A percentile compares a stretch with the other conserved stretches of the same genome.
Evolutionary conservation across 2,329 filamentous ascomycete species (phyloP).

Genomic region (Epichloe baconii): DNA sequence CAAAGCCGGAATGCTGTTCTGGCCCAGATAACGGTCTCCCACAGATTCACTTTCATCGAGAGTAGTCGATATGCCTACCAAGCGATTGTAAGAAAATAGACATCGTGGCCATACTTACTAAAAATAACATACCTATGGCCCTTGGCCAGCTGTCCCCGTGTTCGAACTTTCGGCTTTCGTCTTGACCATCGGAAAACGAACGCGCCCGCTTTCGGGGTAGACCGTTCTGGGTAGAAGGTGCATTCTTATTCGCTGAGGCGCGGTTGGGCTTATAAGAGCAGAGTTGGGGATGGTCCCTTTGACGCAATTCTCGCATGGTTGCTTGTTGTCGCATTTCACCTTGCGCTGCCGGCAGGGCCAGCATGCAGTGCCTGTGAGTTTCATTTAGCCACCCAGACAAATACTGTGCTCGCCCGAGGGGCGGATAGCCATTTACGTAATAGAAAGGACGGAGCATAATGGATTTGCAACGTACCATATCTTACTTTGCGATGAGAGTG

Average conservation of each 20-base stretch:
- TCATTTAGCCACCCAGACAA: not conserved
- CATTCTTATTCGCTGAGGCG: constrained; percentile 25
- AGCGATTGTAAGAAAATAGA: constrained; percentile 6
- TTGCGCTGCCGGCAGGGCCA: constrained; percentile 57
- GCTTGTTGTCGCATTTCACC: constrained; percentile 57
- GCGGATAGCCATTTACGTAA: too few relatives aligned
- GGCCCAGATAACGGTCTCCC: constrained; percentile 47
- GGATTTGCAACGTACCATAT: constrained; percentile 39
- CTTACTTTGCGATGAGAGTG: constrained; percentile 57
- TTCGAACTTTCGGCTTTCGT: constrained; percentile 21
- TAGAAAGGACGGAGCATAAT: not conserved
- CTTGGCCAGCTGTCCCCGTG: constrained; percentile 30
- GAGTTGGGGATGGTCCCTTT: constrained; percentile 51
- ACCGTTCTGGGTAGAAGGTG: constrained; percentile 12
- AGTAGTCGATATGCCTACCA: constrained; percentile 21
- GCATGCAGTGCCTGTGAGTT: constrained; percentile 41
- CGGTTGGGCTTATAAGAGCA: constrained; percentile 55
- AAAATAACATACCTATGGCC: constrained; percentile 22
- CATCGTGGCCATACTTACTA: not conserved
- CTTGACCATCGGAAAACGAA: constrained; percentile 19
- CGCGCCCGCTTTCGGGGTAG: constrained; percentile 20
- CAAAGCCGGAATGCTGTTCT: constrained; percentile 56
- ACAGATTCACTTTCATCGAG: constrained; percentile 42
- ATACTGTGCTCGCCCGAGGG: not conserved
- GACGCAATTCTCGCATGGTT: constrained; percentile 55